Evolutionary conservation across 1,284 basidiomycete genomes (phyloP), one percentile per base, ranked within the genome.

Genomic region (Fistulinella staudtii): DNA sequence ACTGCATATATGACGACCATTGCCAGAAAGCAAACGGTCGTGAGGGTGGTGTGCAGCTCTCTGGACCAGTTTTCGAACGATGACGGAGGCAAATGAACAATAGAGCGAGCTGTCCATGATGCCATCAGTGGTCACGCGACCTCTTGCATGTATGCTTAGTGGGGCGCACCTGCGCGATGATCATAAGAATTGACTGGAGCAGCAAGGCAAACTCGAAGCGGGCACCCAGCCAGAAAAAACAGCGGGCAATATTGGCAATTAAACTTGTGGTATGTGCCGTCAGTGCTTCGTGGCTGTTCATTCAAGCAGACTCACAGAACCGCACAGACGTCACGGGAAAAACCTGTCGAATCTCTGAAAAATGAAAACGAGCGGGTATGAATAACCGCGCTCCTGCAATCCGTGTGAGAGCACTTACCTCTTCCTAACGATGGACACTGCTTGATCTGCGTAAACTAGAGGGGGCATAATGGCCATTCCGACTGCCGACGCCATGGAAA

Each of bases 161-260:
- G 35, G 37, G 31, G 60, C 72, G 46, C 54, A 86, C 88, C 69
- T 90, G 88, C 7, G 86, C 79, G 35, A 85, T 48, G 51, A 91
- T 89, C 86, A 92, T 89, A 44, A 89, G 69, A 45, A 91, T 65
- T 14, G 85, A 88, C 63, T 92, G 88, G 11, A 89, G 54, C 28
- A 91, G 70, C 40, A 93, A 68, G 1, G 89, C 74, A 36, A 79
- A 67, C 68, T 92, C 90, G 62, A 91, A 93, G 35, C 64, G 83
- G 41, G 83, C 74, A 61, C 89, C 89, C 38, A 93, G 66, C 89
- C 90, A 91, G 68, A 90, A 91, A 71, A 92, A 91, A 65, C 87
- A 89, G 57, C 88, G 73, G 17, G 82, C 83, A 43, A 91, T 86
- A 64, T 91, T 91, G 40, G 89, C 87, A 49, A 89, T 72, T 30